phyloP scores from a whole-genome alignment of 2,329 filamentous ascomycete genomes.

The Endoconidiophora polonica region DNA sequence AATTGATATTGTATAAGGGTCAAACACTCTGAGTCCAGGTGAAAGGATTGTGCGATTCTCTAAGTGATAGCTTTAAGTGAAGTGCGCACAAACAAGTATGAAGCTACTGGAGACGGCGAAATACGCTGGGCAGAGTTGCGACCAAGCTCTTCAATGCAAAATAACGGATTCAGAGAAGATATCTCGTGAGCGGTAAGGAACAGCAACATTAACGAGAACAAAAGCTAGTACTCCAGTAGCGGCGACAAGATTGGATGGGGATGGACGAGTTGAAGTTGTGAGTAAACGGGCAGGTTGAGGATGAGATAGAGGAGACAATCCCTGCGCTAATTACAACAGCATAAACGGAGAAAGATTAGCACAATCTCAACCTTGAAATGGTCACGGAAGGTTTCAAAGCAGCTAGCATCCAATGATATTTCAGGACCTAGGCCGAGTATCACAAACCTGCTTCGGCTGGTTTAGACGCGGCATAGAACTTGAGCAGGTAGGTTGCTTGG shows the following conservation, averaged over 20 bases:
- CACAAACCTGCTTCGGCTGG: background rate
- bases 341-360: conserved; percentile 9
- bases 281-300: background rate
- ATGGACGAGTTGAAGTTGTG: background rate
- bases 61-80: too few relatives aligned
- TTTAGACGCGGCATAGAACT: background rate
- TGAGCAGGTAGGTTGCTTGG: too few relatives aligned
- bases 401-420: too few relatives aligned
- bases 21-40: too few relatives aligned
- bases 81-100: too few relatives aligned
- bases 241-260: background rate
- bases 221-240: too few relatives aligned
- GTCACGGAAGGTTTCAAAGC: conserved; percentile 4
- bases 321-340: background rate
- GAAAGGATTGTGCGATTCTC: too few relatives aligned
- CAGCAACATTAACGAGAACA: too few relatives aligned
- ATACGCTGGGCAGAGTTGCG: conserved; percentile 1
- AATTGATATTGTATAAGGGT: too few relatives aligned
- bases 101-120: background rate
- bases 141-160: conserved; percentile 3
- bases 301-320: background rate
- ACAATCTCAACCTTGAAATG: background rate
- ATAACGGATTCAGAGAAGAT: background rate
- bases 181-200: background rate
- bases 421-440: background rate